phyloP scores from a whole-genome alignment of 495 filamentous ascomycete species.

The Lophium mytilinum region DNA sequence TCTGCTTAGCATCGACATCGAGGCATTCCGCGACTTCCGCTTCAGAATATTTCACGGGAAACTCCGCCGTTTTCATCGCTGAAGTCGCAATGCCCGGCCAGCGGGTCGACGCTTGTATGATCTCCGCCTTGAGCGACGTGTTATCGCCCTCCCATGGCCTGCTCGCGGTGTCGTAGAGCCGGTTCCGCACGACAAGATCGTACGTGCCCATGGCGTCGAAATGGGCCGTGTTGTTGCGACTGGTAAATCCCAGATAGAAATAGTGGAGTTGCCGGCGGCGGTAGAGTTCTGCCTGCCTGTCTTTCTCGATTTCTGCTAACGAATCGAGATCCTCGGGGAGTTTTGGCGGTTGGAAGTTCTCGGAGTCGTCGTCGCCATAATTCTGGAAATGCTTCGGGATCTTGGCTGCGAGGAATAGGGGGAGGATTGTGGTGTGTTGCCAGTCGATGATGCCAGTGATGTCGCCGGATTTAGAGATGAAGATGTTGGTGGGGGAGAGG shows the following conservation, averaged over 20 bases:
- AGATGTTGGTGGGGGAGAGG: conserved; percentile 33
- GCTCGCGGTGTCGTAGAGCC: conserved; percentile 4
- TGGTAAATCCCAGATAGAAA: conserved; percentile 13
- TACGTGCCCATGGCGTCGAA: conserved; percentile 8
- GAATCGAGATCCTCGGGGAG: conserved; percentile 10
- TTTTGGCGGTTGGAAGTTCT: conserved; percentile 1
- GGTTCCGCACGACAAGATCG: conserved; percentile 3
- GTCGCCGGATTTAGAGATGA: conserved; percentile 25
- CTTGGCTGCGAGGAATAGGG: conserved; percentile 27
- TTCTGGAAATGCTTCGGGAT: conserved; percentile 34
- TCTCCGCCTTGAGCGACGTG: conserved; percentile 9
- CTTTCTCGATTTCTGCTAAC: conserved; percentile 4
- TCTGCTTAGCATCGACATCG: too few relatives aligned
- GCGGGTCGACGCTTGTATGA: not conserved
- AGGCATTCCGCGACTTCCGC: too few relatives aligned
- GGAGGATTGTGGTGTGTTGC: conserved; percentile 31
- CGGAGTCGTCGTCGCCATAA: conserved; percentile 13
- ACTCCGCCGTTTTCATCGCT: too few relatives aligned
- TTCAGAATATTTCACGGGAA: too few relatives aligned
- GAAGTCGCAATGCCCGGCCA: too few relatives aligned
- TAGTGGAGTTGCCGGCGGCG: conserved; percentile 4
- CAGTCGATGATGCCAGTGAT: conserved; percentile 32
- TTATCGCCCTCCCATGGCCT: conserved; percentile 13
- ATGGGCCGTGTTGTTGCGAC: conserved; percentile 2
- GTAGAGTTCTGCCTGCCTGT: conserved; percentile 2